Base-by-base conservation (phyloP, 2,329 filamentous ascomycete species). In the Penicillium oxalicum region DNA sequence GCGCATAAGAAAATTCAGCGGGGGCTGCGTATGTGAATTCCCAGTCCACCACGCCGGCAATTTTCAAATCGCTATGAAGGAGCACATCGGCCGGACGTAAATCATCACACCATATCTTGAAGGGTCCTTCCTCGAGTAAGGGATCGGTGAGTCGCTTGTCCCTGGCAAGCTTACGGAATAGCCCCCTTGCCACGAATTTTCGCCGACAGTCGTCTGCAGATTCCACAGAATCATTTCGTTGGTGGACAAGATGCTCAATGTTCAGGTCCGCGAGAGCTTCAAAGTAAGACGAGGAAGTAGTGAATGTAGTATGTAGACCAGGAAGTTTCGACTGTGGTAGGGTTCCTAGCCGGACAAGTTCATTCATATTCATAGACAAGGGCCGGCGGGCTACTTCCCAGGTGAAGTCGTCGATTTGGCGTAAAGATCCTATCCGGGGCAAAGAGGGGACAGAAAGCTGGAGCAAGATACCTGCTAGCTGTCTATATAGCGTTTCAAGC, bases 321-420 rank as follows among this genome's bases (percentile, higher is more conserved):
- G 60, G 58, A 7, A 55, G 47, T 42, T 54, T 35, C 2, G 51
- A 58, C 13, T 27, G 57, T 7, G 62, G 58, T n/a, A 63, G 34
- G 8, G 48, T 51, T 3, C 62, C 65, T 2, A 63, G 28, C 9
- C 53, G 55, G 13, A 65, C 57, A 25, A 65, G 56, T 55, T 72
- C 64, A 43, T 65, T 74, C 70, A 77, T 74, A 46, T 72, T 72
- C 1, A 66, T 60, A 2, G 68, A 71, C 3, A 76, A 47, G 2
- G 72, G 72, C n/a, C 70, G 59, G 26, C 57, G 54, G 6, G 39
- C 51, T 4, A 70, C 63, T 38, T 53, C 56, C 56, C 62, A 53
- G 0, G 48, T 48, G 6, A 59, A 55, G 28, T 55, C 45, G 27
- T 56, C 49, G 0, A 52, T 37, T 44, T 70, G 53, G 29, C 53